phyloP scores from a whole-genome alignment of 805 yeast genomes.

The Tetrapisispora iriomotensis region DNA sequence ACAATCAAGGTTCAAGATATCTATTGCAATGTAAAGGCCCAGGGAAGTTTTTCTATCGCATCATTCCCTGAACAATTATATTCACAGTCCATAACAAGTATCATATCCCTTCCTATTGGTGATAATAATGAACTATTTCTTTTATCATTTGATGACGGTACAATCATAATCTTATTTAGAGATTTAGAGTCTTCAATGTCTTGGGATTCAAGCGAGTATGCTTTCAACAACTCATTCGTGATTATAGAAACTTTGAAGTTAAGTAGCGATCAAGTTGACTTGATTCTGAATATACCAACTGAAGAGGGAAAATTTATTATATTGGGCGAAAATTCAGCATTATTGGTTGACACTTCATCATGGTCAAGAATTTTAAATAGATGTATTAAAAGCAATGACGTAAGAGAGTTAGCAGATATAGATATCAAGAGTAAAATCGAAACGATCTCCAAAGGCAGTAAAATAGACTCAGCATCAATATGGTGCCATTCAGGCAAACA shows the following conservation, averaged over 20 bases:
- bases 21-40: constrained; percentile 17
- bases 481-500: constrained; percentile 4
- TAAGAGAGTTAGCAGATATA: constrained; percentile 8
- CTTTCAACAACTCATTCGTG: constrained; percentile 19
- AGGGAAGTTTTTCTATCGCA: constrained; percentile 45
- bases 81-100: constrained; percentile 33
- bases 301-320: constrained; percentile 6
- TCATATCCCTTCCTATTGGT: constrained; percentile 24
- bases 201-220: constrained; percentile 24
- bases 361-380: constrained; percentile 16
- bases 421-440: constrained; percentile 10
- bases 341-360: constrained; percentile 8
- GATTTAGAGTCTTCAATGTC: constrained; percentile 31
- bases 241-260: constrained; percentile 14
- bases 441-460: neutral
- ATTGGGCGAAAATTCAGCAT: neutral
- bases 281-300: constrained; percentile 1
- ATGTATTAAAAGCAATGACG: constrained; percentile 13
- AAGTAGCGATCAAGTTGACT: constrained; percentile 3
- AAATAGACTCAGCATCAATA: constrained; percentile 1
- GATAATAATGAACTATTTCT: constrained; percentile 18
- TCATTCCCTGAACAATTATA: constrained; percentile 51
- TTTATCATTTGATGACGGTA: constrained; percentile 23
- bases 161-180: constrained; percentile 23
- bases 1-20: constrained; percentile 16